Percentiles rank a stretch among this genome's conserved stretches.
Conservation (phyloP, 1,139 yeast genomes). For the Protomyces gravidus region DNA sequence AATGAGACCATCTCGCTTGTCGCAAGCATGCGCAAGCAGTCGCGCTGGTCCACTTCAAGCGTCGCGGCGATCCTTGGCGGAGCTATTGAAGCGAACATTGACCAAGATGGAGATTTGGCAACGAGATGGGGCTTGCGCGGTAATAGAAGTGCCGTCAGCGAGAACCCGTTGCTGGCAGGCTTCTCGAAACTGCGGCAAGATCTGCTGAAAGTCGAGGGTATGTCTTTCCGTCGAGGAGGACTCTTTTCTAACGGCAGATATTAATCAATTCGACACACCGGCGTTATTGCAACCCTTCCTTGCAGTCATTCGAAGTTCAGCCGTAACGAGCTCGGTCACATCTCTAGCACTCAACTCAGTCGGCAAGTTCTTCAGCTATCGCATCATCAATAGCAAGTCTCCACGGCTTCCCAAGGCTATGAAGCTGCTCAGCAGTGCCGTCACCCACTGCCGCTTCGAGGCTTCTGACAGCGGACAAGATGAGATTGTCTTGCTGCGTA, state of each 20-base stretch:
- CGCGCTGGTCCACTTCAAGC: conserved; percentile 77
- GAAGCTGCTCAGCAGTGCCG: conserved; percentile 63
- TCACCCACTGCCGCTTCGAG: conserved; percentile 93
- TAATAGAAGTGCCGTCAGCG: conserved; percentile 37
- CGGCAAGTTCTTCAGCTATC: conserved; percentile 64
- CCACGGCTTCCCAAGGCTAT: conserved; percentile 50
- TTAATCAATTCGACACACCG: conserved; percentile 61
- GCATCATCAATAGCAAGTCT: conserved; percentile 48
- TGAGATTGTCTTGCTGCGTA: conserved; percentile 83
- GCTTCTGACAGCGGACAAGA: conserved; percentile 91
- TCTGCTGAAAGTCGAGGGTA: conserved; percentile 51
- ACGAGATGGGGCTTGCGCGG: conserved; percentile 37
- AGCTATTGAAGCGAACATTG: conserved; percentile 45
- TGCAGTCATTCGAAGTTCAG: conserved; percentile 75
- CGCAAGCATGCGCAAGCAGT: conserved; percentile 84
- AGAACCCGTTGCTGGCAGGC: conserved; percentile 69
- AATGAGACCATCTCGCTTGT: conserved; percentile 84
- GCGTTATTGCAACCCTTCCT: conserved; percentile 82
- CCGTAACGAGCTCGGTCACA: conserved; percentile 83
- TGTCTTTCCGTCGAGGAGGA: background rate
- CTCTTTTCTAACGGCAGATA: conserved; percentile 36
- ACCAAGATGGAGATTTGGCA: conserved; percentile 40
- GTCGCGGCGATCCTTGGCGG: conserved; percentile 79
- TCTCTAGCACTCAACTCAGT: conserved; percentile 73
- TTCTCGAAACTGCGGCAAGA: conserved; percentile 74